Evolutionary conservation across 306 rosid species (phyloP), one percentile per base, ranked within the genome.

Genomic region (Potentilla sterilis): DNA sequence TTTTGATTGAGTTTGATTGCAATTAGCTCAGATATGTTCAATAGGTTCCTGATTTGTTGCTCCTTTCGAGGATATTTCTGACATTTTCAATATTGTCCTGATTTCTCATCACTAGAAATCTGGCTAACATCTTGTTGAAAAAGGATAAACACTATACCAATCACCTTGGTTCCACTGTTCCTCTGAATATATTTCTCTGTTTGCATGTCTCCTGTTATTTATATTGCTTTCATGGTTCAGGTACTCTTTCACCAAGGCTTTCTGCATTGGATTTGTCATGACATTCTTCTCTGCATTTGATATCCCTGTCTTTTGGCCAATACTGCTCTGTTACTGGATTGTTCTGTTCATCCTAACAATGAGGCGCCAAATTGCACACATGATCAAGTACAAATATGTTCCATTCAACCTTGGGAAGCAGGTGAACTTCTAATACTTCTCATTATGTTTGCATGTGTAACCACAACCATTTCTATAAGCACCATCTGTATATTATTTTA

Each of bases 301-400:
- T 71, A 92, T 93, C 70, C 98, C 98, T 59, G 97, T 91, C 69
- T 93, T 93, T 71, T 93, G 98, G 97, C 98, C 98, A 11, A 93
- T 91, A 69, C 75, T 93, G 59, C 96, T 93, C 62, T 88, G 88
- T 75, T 93, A 93, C 84, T 93, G 97, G 98, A 21, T 88, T 76
- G 98, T 93, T 57, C 92, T 93, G 48, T 93, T 91, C 75, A 85
- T 87, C 81, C 91, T 93, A 73, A 93, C 97, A 68, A 93, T 93
- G 98, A 89, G 96, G 77, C 96, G 98, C 74, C 97, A 93, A 77
- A 86, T 93, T 28, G 87, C 96, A 43, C 98, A 93, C 88, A 93
- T 93, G 98, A 85, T 93, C 85, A 93, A 93, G 59, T 88, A 89
- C 88, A 93, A 83, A 81, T 93, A 93, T 69, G 73, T 91, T 37